Conservation (phyloP, 345 rosid genomes). For the Durio zibethinus region DNA sequence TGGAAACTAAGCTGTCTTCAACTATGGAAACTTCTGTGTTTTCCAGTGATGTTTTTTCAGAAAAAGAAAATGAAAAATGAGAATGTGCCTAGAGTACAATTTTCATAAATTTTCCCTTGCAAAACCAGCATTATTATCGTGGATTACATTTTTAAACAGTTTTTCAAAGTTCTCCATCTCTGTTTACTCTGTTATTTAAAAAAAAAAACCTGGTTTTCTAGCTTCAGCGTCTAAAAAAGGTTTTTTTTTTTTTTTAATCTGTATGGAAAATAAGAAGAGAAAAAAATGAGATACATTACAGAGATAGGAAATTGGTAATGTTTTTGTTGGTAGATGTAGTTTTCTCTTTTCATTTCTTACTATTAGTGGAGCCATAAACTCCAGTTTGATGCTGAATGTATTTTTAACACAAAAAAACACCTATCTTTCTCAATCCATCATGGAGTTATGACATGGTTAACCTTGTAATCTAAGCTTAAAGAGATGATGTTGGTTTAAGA, state of each 20-base stretch:
- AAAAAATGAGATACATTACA: not conserved
- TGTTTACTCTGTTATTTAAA: not conserved
- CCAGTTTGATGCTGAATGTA: not conserved
- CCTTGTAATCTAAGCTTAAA: not conserved
- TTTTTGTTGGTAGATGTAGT: not conserved
- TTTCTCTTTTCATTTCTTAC: not conserved
- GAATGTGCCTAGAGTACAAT: not conserved
- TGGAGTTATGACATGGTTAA: not conserved
- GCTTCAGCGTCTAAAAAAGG: not conserved
- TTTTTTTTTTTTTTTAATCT: too few species aligned
- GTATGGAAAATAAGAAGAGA: not conserved
- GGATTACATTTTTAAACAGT: not conserved
- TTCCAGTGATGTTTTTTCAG: not conserved
- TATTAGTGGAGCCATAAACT: not conserved
- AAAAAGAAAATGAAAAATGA: not conserved
- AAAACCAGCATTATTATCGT: not conserved
- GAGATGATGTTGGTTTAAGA: not conserved
- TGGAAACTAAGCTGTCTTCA: slow-evolving; percentile 1
- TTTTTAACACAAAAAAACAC: not conserved
- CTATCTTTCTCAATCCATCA: not conserved
- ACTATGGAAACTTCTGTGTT: not conserved
- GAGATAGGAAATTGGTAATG: slow-evolving; percentile 2
- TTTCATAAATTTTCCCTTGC: not conserved
- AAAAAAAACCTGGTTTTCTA: not conserved
- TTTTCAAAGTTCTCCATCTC: not conserved